Conservation (phyloP, 495 filamentous ascomycete genomes). For the Daldinia decipiens region DNA sequence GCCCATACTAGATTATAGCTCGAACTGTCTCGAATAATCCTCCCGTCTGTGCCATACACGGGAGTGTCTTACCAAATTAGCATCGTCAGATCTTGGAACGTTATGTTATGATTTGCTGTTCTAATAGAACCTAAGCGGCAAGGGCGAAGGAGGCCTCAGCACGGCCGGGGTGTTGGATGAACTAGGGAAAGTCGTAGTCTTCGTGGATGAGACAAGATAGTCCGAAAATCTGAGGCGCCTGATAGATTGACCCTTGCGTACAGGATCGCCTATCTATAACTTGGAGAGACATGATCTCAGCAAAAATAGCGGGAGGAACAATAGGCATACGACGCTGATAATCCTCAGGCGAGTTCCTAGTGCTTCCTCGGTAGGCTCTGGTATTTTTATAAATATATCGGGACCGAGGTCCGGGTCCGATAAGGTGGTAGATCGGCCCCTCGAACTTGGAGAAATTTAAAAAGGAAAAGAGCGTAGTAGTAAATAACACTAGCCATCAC, state of each 20-base stretch:
- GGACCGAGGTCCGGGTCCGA: constrained; percentile 25
- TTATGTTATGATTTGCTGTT: background rate
- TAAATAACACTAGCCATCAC: background rate
- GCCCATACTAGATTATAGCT: constrained; percentile 2
- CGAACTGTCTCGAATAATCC: constrained; percentile 21
- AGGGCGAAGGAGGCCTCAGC: constrained; percentile 2
- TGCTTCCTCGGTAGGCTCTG: constrained; percentile 1
- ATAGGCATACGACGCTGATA: constrained; percentile 29
- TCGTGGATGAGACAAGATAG: constrained; percentile 15
- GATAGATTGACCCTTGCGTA: constrained; percentile 12
- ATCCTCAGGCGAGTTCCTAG: constrained; percentile 14
- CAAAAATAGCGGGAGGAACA: constrained; percentile 33
- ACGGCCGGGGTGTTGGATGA: constrained; percentile 1
- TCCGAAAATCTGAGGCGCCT: constrained; percentile 8
- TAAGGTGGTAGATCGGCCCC: background rate
- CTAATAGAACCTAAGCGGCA: background rate
- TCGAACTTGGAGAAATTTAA: background rate
- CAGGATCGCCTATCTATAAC: constrained; percentile 8
- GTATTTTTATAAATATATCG: constrained; percentile 13
- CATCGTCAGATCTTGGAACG: constrained; percentile 6
- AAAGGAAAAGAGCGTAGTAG: background rate
- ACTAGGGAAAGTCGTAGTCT: background rate
- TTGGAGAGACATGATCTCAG: background rate
- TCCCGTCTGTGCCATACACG: constrained; percentile 13
- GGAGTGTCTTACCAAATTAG: background rate